Conservation (phyloP, 495 filamentous ascomycete genomes). For the Trichoderma erinaceum region DNA sequence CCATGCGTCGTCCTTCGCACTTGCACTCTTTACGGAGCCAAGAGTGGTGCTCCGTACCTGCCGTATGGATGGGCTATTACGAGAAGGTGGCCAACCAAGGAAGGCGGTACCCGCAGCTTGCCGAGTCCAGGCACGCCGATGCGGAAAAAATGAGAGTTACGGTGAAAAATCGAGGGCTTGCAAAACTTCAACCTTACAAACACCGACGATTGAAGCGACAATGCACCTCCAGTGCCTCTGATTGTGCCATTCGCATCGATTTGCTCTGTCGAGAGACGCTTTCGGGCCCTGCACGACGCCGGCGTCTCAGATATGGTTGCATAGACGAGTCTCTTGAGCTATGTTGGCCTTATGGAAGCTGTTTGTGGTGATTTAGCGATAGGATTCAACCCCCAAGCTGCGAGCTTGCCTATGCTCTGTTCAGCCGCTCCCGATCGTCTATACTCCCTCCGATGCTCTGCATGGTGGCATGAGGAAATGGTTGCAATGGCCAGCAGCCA, state of each 20-base stretch:
- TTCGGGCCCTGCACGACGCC: not conserved
- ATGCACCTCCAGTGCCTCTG: not conserved
- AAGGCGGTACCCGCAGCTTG: slow-evolving; percentile 10
- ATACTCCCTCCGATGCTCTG: not conserved
- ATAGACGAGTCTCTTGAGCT: not conserved
- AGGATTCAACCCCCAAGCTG: not conserved
- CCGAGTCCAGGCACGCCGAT: not conserved
- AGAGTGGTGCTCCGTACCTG: slow-evolving; percentile 11
- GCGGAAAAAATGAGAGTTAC: not conserved
- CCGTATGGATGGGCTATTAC: not conserved
- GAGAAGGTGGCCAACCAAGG: slow-evolving; percentile 4
- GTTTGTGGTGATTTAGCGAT: not conserved
- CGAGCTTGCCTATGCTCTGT: not conserved
- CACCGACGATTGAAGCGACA: not conserved
- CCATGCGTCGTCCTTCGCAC: too few species aligned
- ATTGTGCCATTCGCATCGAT: not conserved
- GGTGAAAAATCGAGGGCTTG: not conserved
- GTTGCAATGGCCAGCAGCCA: not conserved
- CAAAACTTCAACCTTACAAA: slow-evolving; percentile 11
- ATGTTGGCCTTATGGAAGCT: not conserved
- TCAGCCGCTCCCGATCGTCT: not conserved
- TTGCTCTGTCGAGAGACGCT: slow-evolving; percentile 5
- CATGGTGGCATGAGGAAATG: not conserved
- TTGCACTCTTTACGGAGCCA: not conserved
- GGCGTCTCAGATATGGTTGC: not conserved